phyloP scores from a whole-genome alignment of 441 rosid species.

The Brassica hybrid region DNA sequence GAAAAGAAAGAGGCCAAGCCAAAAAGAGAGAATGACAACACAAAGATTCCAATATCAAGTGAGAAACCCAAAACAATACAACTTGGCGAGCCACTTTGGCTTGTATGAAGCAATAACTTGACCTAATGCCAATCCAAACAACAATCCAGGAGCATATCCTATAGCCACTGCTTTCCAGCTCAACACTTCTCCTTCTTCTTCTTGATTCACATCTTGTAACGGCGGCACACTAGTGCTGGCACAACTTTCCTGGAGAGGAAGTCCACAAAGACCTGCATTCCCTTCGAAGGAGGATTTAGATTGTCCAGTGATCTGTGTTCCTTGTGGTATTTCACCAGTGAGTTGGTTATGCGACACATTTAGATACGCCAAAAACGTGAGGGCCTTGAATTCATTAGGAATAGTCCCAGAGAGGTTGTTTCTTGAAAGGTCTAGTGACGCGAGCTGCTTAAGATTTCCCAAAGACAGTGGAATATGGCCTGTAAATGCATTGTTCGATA shows the following conservation, averaged over 20 bases:
- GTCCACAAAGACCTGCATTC: slow-evolving; percentile 56
- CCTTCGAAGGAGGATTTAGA: no score
- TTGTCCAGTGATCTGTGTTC: no score
- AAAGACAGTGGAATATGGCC: slow-evolving; percentile 40
- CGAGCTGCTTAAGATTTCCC: slow-evolving; percentile 38
- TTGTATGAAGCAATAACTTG: neutral
- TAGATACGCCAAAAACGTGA: slow-evolving; percentile 47
- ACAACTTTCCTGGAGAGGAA: slow-evolving; percentile 35
- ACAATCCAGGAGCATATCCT: neutral
- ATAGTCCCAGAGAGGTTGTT: slow-evolving; percentile 39
- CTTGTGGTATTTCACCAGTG: no score
- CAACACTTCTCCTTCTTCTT: neutral
- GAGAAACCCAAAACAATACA: neutral
- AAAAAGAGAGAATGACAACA: no score
- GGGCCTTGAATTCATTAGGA: slow-evolving; percentile 40
- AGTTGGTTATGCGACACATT: no score
- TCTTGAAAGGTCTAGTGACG: slow-evolving; percentile 48
- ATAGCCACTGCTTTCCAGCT: neutral
- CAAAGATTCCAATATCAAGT: no score
- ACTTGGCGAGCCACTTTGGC: neutral
- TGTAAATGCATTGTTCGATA: slow-evolving; percentile 38
- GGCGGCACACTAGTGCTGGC: neutral
- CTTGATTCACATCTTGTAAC: neutral
- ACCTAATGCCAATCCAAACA: neutral
- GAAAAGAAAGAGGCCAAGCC: no score